phyloP scores from a whole-genome alignment of 1,139 yeast species.

The Yamadazyma diospyri region DNA sequence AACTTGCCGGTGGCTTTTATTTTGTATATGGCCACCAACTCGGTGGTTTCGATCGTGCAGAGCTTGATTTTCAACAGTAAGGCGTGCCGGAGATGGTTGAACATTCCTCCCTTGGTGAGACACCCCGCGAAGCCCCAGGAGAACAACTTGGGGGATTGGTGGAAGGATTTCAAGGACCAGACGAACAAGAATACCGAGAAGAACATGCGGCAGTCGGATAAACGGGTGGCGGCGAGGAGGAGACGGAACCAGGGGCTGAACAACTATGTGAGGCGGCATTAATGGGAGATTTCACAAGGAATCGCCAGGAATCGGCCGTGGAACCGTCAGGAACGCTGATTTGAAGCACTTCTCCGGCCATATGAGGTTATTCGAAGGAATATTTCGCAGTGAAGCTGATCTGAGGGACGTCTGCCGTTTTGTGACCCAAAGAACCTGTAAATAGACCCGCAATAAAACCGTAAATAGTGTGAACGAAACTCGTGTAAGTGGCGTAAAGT shows the following conservation, averaged over 20 bases:
- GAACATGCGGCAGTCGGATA: conserved; percentile 34
- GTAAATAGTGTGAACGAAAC: too few relatives aligned
- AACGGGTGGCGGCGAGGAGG: conserved; percentile 37
- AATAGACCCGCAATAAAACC: too few relatives aligned
- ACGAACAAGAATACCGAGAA: conserved; percentile 31
- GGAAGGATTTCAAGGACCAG: conserved; percentile 31
- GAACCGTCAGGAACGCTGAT: too few relatives aligned
- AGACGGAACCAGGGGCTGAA: conserved; percentile 33
- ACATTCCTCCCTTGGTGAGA: conserved; percentile 62
- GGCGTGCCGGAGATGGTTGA: conserved; percentile 52
- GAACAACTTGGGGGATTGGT: conserved; percentile 36
- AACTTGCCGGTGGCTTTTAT: conserved; percentile 81
- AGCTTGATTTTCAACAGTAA: conserved; percentile 59
- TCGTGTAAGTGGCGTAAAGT: too few relatives aligned
- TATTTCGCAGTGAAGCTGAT: too few relatives aligned
- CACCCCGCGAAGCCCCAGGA: conserved; percentile 31
- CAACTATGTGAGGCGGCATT: conserved; percentile 43
- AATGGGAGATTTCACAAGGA: too few relatives aligned
- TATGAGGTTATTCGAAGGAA: too few relatives aligned
- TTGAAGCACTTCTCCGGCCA: too few relatives aligned
- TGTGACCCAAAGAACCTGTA: too few relatives aligned
- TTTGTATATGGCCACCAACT: conserved; percentile 79
- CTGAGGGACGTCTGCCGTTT: too few relatives aligned
- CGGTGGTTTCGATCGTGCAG: conserved; percentile 70
- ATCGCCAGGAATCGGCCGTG: too few relatives aligned